A percentile compares a stretch with the other conserved stretches of the same genome.
phyloP scores from a whole-genome alignment of 495 filamentous ascomycete species.

The Penicillium riverlandense region DNA sequence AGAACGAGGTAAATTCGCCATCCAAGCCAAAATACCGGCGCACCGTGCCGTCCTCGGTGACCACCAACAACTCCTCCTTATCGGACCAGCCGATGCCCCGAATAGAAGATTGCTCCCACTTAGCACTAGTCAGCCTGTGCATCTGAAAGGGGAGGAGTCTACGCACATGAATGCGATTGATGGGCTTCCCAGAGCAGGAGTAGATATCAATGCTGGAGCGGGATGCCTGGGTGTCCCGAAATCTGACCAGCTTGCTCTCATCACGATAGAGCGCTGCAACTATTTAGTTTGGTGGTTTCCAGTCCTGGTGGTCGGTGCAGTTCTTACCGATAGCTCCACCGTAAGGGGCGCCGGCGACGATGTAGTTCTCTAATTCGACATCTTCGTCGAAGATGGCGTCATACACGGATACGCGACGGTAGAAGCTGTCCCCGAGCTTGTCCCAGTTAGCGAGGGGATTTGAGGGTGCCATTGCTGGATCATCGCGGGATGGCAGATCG shows the following conservation, averaged over 20 bases:
- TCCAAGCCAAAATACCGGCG: constrained; percentile 87
- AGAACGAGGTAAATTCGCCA: constrained; percentile 91
- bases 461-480: constrained; percentile 31
- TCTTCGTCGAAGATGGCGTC: constrained; percentile 86
- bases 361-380: constrained; percentile 90
- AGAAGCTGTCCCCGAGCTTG: constrained; percentile 82
- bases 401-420: constrained; percentile 89
- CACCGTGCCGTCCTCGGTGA: constrained; percentile 85
- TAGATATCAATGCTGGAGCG: constrained; percentile 92
- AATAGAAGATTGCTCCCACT: constrained; percentile 90
- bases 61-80: constrained; percentile 84
- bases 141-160: neutral
- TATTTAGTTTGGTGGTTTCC: neutral
- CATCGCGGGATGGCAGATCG: constrained; percentile 9
- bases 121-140: constrained; percentile 13
- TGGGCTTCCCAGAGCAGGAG: constrained; percentile 80
- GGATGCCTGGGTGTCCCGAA: constrained; percentile 59
- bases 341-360: constrained; percentile 89
- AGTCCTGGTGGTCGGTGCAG: too few relatives aligned
- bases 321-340: constrained; percentile 81
- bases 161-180: constrained; percentile 60
- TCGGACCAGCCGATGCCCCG: constrained; percentile 94
- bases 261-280: constrained; percentile 76
- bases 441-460: constrained; percentile 89
- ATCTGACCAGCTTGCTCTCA: constrained; percentile 73